These are phyloP conservation scores for Pseudoscleropodium purum DNA, from an alignment of 225 moss, liverwort and hornwort genomes.

Conservation along the genomic window DNA sequence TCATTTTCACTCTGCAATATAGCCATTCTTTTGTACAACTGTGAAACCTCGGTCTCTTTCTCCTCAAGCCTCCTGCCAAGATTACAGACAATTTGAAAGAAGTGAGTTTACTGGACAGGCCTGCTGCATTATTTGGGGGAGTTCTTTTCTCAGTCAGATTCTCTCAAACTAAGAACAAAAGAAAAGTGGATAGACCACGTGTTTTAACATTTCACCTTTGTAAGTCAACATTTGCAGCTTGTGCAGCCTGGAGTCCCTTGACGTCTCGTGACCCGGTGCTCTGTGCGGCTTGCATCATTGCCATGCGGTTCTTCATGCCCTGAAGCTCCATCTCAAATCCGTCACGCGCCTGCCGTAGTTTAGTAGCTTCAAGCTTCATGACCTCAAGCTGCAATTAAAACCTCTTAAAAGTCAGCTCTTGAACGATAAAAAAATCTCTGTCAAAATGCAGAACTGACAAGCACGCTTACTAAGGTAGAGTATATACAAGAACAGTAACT, in stretches of 20 bases:
- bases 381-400: constrained; percentile 7
- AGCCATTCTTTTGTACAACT: constrained; percentile 10
- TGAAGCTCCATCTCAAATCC: constrained; percentile 27
- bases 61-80: constrained; percentile 28
- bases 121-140: background rate
- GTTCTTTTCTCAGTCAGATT: background rate
- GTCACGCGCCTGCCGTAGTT: constrained; percentile 1
- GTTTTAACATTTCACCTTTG: constrained; percentile 1
- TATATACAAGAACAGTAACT: no score
- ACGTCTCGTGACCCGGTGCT: constrained; percentile 16
- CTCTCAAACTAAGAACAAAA: background rate
- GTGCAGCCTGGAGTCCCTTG: constrained; percentile 27
- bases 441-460: background rate
- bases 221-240: constrained; percentile 20
- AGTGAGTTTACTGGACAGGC: background rate
- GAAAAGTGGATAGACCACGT: background rate
- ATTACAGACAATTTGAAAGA: background rate
- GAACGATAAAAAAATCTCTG: background rate
- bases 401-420: background rate
- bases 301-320: constrained; percentile 37
- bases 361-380: constrained; percentile 9
- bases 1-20: constrained; percentile 1
- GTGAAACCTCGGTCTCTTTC: constrained; percentile 14
- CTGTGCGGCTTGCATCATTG: constrained; percentile 32
- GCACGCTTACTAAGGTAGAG: background rate